Evolutionary conservation across 1,284 basidiomycete species (phyloP), one percentile per base, ranked within the genome.

Genomic region (Phellinidium pouzarii): DNA sequence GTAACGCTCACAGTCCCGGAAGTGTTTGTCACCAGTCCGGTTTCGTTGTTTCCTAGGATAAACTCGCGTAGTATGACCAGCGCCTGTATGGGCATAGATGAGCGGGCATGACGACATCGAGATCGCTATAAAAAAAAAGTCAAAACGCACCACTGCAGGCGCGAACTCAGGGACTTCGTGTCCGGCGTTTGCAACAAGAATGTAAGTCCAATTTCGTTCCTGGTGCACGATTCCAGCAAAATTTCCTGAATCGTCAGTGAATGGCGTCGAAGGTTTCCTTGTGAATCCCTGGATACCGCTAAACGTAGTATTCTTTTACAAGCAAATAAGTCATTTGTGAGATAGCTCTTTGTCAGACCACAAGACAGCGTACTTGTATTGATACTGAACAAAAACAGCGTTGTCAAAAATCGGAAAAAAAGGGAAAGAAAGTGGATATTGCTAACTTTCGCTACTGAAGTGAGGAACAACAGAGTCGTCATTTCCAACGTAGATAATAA

Each of bases 231-330:
- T 79, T 0, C 85, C 84, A 0, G 78, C 82, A 56, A 80, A 77
- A 43, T 77, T 68, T 20, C 78, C 77, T 2, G 64, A 62, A 52
- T 84, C 81, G 50, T 80, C 78, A 51, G 65, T 71, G 80, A 81
- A 84, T 1, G 79, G 76, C 0, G 84, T 87, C 1, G 79, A 74
- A 0, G 84, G 84, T 54, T 75, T 73, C 44, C 76, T 71, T 4
- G 81, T 78, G 62, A 87, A 87, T 2, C 85, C 85, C 64, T 80
- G 82, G 40, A 80, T 80, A 11, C 80, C 83, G 31, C 84, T 83
- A 59, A 87, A 87, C 0, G 85, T 85, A 7, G 81, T 85, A 59
- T 87, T 87, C 80, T 85, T 53, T 12, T 40, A 25, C n/a, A n/a
- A 19, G n/a, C 42, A 3, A 38, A 37, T n/a, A 29, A 37, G 6